These are phyloP conservation scores for Botrytis hyacinthi DNA, from an alignment of 2,329 filamentous ascomycete species.

Conservation along the genomic window DNA sequence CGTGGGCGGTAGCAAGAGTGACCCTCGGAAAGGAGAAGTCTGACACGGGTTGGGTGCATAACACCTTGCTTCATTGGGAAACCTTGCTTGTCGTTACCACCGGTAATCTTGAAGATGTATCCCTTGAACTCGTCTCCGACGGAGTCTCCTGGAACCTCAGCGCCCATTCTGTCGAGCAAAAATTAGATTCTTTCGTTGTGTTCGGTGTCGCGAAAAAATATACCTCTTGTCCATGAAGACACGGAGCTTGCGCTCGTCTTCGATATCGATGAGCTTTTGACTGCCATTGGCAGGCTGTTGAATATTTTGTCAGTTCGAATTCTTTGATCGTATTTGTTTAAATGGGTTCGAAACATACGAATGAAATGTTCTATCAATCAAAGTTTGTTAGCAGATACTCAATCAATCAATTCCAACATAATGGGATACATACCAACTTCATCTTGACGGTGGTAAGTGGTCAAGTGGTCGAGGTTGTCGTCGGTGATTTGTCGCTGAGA, in stretches of 20 bases:
- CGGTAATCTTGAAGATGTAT: conserved; percentile 99
- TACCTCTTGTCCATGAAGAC: conserved; percentile 97
- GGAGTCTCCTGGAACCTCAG: conserved; percentile 88
- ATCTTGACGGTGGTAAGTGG: conserved; percentile 31
- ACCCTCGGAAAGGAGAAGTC: conserved; percentile 90
- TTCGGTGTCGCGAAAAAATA: conserved; percentile 5
- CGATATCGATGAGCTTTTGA: conserved; percentile 98
- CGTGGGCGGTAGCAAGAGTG: conserved; percentile 99
- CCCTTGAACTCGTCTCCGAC: conserved; percentile 99
- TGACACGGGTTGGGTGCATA: conserved; percentile 98
- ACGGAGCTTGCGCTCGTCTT: conserved; percentile 99
- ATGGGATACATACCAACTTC: conserved; percentile 37
- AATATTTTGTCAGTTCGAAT: conserved; percentile 29
- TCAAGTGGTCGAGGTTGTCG: conserved; percentile 23
- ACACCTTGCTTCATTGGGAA: conserved; percentile 99
- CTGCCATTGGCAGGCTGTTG: conserved; percentile 87
- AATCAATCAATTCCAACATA: not conserved
- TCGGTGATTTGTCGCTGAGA: conserved; percentile 22
- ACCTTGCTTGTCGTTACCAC: conserved; percentile 99
- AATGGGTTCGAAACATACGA: conserved; percentile 32
- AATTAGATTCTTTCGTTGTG: conserved; percentile 11
- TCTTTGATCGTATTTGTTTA: conserved; percentile 16
- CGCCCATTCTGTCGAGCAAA: conserved; percentile 64
- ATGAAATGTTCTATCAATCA: conserved; percentile 37
- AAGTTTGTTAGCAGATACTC: conserved; percentile 30